Conservation (phyloP, 2,329 filamentous ascomycete genomes). For the Talaromyces sp. region DNA sequence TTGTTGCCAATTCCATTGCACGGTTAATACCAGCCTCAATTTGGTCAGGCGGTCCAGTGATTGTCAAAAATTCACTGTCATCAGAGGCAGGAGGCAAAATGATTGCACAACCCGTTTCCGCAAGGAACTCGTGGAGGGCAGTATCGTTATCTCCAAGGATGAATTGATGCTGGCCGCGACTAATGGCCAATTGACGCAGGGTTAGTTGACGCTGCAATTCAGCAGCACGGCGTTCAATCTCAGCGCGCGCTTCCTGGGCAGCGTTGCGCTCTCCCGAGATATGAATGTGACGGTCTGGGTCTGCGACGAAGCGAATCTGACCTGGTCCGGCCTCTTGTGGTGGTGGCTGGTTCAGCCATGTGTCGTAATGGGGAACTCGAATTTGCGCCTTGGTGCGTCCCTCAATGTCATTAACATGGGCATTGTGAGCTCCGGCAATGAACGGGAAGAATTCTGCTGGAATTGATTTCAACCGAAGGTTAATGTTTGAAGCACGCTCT, state of each 20-base stretch:
- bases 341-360: slow-evolving; percentile 63
- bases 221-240: slow-evolving; percentile 72
- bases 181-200: slow-evolving; percentile 73
- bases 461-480: slow-evolving; percentile 73
- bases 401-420: slow-evolving; percentile 63
- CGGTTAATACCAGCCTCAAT: slow-evolving; percentile 72
- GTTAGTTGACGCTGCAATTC: slow-evolving; percentile 71
- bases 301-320: slow-evolving; percentile 65
- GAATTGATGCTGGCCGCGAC: slow-evolving; percentile 86
- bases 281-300: slow-evolving; percentile 71
- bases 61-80: slow-evolving; percentile 75
- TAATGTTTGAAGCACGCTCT: slow-evolving; percentile 77
- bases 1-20: slow-evolving; percentile 81
- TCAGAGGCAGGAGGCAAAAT: slow-evolving; percentile 70
- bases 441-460: slow-evolving; percentile 94
- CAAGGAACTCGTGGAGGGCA: slow-evolving; percentile 77
- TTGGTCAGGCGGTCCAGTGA: slow-evolving; percentile 72
- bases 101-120: slow-evolving; percentile 84
- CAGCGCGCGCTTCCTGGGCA: slow-evolving; percentile 71
- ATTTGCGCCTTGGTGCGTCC: slow-evolving; percentile 70
- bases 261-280: slow-evolving; percentile 80
- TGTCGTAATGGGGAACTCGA: slow-evolving; percentile 75
- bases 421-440: slow-evolving; percentile 74
- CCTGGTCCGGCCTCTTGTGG: slow-evolving; percentile 58
- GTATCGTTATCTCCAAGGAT: slow-evolving; percentile 81